Evolutionary conservation across 1,139 yeast genomes (phyloP).

Genomic region (Geotrichum klebahnii): DNA sequence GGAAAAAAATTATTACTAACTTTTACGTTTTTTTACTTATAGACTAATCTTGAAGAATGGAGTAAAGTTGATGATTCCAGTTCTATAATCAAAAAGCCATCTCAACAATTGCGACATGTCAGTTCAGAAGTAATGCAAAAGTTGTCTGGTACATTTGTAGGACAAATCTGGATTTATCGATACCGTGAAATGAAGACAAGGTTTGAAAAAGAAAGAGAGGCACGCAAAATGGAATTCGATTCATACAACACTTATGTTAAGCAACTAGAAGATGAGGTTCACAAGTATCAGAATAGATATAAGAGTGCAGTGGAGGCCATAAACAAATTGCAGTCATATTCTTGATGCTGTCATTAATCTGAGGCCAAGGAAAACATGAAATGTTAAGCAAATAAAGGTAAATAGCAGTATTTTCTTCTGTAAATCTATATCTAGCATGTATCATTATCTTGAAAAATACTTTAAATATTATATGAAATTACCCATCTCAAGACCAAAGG

Average conservation of each 20-base stretch:
- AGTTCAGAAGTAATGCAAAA: constrained; percentile 12
- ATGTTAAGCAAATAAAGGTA: too few relatives aligned
- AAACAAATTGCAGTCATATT: constrained; percentile 9
- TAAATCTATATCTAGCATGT: too few relatives aligned
- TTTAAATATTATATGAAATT: too few relatives aligned
- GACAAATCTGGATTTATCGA: constrained; percentile 21
- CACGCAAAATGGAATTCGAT: constrained; percentile 25
- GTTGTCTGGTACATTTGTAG: constrained; percentile 14
- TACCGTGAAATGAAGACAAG: constrained; percentile 28
- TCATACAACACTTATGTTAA: constrained; percentile 24
- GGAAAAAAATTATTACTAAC: not conserved
- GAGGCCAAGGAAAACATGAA: not conserved
- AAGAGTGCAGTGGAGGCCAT: constrained; percentile 12
- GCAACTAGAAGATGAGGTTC: constrained; percentile 23
- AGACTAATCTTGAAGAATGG: not conserved
- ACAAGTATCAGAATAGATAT: constrained; percentile 13
- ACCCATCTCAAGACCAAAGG: too few relatives aligned
- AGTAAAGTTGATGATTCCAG: not conserved
- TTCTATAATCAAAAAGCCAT: not conserved
- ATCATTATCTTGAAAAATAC: too few relatives aligned
- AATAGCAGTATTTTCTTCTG: too few relatives aligned
- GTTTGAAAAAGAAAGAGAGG: constrained; percentile 26
- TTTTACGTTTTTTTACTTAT: not conserved
- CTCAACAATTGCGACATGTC: constrained; percentile 1
- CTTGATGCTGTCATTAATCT: too few relatives aligned